Evolutionary conservation across 2,329 filamentous ascomycete genomes (phyloP), one percentile per base, ranked within the genome.

Genomic region (Lasiodiplodia gonubiensis): DNA sequence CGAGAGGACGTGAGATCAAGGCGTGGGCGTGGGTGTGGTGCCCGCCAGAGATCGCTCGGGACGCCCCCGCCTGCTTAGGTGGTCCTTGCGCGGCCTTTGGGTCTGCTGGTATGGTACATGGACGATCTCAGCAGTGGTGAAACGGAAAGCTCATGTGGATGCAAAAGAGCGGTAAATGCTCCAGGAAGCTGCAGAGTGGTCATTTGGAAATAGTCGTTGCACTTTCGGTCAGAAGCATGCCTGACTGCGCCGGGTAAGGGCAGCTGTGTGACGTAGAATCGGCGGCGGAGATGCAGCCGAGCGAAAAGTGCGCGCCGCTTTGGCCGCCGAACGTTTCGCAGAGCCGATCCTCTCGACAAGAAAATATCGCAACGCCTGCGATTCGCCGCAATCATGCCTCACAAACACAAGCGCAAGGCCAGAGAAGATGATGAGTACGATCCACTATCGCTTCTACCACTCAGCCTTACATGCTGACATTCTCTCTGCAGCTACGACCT

Each of bases 371-470:
- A 33, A n/a, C 59, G 4, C 42, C 21, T n/a, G 18, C 42, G 14
- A 52, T 8, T 35, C 39, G n/a, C 54, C 55, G 55, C 60, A 70
- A 52, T 60, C 70, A 96, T 96, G 92, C 92, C 92, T 78, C 92
- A 94, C 82, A 96, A 96, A 81, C 92, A 96, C 78, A 94, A 90
- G 70, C 86, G 91, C 70, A 75, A 79, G 71, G 86, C 75, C 67
- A 84, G 82, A 12, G 82, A 83, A 61, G 86, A 89, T 68, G 81
- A 82, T 59, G 82, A 82, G 89, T 89, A 77, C 71, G 83, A 87
- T 66, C 79, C 30, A 33, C 10, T 87, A 2, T 83, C 10, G 25
- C 25, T 7, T 51, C 37, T 27, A 7, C 8, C 12, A 25, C 18
- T 21, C 64, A 39, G 33, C 21, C 12, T 52, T 54, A 6, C 25